Conservation (phyloP, 768 basidiomycete species). For the Macrolepiota albuminosa region DNA sequence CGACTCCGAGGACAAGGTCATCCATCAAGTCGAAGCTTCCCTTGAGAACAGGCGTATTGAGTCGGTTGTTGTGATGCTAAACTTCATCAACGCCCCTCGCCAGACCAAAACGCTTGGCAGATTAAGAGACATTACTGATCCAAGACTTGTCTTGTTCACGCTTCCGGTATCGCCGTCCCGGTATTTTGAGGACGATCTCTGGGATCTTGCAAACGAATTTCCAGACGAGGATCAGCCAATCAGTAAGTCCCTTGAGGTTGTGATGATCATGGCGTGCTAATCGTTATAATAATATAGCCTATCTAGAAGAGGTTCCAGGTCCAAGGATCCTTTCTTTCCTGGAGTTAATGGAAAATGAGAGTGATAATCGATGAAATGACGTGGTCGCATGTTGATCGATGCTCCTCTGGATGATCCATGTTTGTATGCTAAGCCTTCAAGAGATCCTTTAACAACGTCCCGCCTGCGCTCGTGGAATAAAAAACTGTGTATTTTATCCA, state of each 20-base stretch:
- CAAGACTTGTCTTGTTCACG: conserved; percentile 13
- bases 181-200: conserved; percentile 18
- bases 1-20: conserved; percentile 2
- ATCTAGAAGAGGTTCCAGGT: conserved; percentile 6
- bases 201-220: conserved; percentile 17
- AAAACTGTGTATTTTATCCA: not conserved
- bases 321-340: conserved; percentile 12
- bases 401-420: not conserved
- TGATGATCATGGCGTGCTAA: not conserved
- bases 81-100: not conserved
- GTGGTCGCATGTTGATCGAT: not conserved
- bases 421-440: not conserved
- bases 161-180: conserved; percentile 9
- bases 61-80: conserved; percentile 13
- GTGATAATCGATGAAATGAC: not conserved
- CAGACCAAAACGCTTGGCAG: conserved; percentile 1
- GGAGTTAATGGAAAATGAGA: conserved; percentile 7
- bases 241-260: conserved; percentile 4
- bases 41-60: conserved; percentile 10
- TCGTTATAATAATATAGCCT: conserved; percentile 1
- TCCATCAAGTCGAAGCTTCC: conserved; percentile 1
- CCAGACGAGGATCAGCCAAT: conserved; percentile 15
- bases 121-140: conserved; percentile 10
- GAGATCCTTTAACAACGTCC: not conserved
- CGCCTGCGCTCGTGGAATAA: not conserved